Base-by-base conservation (phyloP, 805 yeast species). In the Lipomyces anomalus region DNA sequence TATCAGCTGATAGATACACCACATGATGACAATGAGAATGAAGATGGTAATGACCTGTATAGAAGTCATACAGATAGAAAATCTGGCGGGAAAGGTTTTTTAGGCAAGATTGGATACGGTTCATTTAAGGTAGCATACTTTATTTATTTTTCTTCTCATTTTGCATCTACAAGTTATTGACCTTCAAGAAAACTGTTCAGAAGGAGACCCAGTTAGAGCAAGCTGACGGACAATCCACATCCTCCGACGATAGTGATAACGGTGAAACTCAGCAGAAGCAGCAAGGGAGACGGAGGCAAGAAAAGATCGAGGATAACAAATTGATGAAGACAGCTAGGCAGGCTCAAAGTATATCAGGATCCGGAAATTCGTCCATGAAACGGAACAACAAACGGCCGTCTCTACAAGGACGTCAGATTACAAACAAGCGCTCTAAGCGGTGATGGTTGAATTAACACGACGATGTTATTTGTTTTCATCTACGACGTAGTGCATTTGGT, bases 1-100 rank as follows among this genome's bases (percentile, higher is more conserved):
- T 48, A 47, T 38, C 52, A 50, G 13, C 38, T 24, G 28, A 50
- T 50, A 13, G 55, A 50, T 35, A 17, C 38, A 7, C 43, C 22
- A n/a, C 22, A 22, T 18, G 41, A 36, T 6, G 34, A 4, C 16
- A 45, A 38, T 26, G 42, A 38, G 35, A 32, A 43, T 6, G 44
- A 30, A 13, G 43, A 20, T 4, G 53, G 32, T 4, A 39, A 42
- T 18, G 33, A 24, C 11, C 35, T 38, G 34, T 42, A 28, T 13
- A 28, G 13, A 13, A 28, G 32, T 13, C 13, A 13, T 28, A 11
- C 32, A 28, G 13, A n/a, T n/a, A n/a, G n/a, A n/a, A n/a, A n/a
- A n/a, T n/a, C n/a, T n/a, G n/a, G n/a, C n/a, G n/a, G n/a, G n/a
- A n/a, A n/a, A n/a, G n/a, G n/a, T n/a, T n/a, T n/a, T n/a, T n/a